phyloP scores from a whole-genome alignment of 176 grass and related monocot genomes.

The Oryza meridionalis region DNA sequence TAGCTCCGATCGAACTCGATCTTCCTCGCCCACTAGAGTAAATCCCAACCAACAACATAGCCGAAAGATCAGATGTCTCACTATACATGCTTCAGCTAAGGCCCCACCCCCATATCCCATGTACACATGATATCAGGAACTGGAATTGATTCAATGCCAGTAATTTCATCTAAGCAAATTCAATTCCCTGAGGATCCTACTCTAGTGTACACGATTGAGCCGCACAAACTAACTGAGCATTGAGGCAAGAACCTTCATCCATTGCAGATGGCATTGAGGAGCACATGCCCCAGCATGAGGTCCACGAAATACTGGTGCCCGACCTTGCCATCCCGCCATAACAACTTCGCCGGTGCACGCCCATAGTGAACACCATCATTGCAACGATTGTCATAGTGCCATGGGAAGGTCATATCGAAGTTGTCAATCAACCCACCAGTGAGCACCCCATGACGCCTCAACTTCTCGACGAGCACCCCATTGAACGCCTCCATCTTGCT shows the following conservation, averaged over 20 bases:
- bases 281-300: slow-evolving; percentile 91
- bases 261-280: slow-evolving; percentile 94
- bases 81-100: slow-evolving; percentile 44
- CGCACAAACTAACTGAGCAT: slow-evolving; percentile 40
- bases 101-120: neutral
- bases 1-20: slow-evolving; percentile 41
- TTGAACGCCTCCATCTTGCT: slow-evolving; percentile 97
- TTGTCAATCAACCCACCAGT: slow-evolving; percentile 82
- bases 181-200: slow-evolving; percentile 35
- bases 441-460: slow-evolving; percentile 64
- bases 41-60: slow-evolving; percentile 31
- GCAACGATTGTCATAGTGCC: slow-evolving; percentile 97
- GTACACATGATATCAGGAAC: neutral
- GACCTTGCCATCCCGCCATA: slow-evolving; percentile 84
- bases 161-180: slow-evolving; percentile 21
- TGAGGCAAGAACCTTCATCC: slow-evolving; percentile 38
- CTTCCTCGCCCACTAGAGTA: slow-evolving; percentile 39
- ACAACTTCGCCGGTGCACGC: slow-evolving; percentile 59
- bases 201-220: slow-evolving; percentile 40
- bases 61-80: slow-evolving; percentile 30
- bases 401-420: slow-evolving; percentile 97
- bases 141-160: neutral
- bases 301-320: slow-evolving; percentile 98
- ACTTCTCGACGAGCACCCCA: slow-evolving; percentile 73
- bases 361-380: slow-evolving; percentile 97